Evolutionary conservation across 495 filamentous ascomycete genomes (phyloP), one percentile per base, ranked within the genome.

Genomic region (Usnea hakonensis): DNA sequence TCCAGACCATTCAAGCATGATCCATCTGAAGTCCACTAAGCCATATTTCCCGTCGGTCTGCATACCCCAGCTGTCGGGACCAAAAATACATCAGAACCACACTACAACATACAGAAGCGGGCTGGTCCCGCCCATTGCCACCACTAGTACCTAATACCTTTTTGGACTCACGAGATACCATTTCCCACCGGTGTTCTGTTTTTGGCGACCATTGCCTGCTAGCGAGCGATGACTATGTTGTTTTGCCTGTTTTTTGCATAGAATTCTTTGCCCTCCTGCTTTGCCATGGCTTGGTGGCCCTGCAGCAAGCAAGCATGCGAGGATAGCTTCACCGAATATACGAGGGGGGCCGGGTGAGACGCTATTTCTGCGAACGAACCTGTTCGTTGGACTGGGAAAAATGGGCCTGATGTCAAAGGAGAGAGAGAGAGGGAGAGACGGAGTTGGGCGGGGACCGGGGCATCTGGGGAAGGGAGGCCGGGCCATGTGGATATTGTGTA

Each of bases 1-100:
- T 65, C n/a, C 65, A 63, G 62, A 8, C 56, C 6, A 57, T 66
- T 21, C 55, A 66, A 23, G 37, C 64, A 14, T 65, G 30, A 57
- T 57, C 38, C 26, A 26, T 26, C 23, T 7, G 3, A 14, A 9
- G 5, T 33, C 2, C 28, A 57, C 3, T 6, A 26, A 6, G 46
- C 13, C 46, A 30, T 14, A 30, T 50, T 26, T 30, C 46, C 46
- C 14, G 23, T 30, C 5, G 23, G 46, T 50, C 46, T 30, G 10
- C 14, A 23, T 28, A 11, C 23, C 44, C 2, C 10, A 16, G 9
- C 23, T 32, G 44, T 48, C 44, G 23, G 23, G 5, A 48, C 19
- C 26, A 50, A 17, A 26, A 50, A 50, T 2, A 8, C 46, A 50
- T 30, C 3, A 50, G 13, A 17, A 32, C 26, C 46, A n/a, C 46